These are phyloP conservation scores for Lactarius psammicola DNA, from an alignment of 768 basidiomycete genomes.

Conservation along the genomic window DNA sequence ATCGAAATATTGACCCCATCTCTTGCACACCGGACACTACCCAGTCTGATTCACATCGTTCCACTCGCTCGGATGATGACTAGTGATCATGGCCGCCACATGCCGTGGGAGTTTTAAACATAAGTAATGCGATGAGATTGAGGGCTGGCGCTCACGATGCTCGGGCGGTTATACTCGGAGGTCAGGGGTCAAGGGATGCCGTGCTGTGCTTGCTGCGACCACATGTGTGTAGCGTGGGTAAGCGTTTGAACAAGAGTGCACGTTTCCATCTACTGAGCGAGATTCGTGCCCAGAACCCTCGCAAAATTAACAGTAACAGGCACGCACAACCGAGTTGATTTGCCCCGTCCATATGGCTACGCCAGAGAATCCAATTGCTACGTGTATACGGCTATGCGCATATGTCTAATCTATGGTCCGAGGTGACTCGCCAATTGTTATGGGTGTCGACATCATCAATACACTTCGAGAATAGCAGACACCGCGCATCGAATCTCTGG, in stretches of 20 bases:
- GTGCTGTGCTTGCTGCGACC: conserved; percentile 9
- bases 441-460: conserved; percentile 18
- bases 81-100: not conserved
- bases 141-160: conserved; percentile 3
- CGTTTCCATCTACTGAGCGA: conserved; percentile 8
- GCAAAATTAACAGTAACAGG: conserved; percentile 13
- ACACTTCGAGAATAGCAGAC: conserved; percentile 12
- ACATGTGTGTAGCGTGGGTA: conserved; percentile 11
- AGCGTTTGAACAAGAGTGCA: conserved; percentile 11
- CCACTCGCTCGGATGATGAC: not conserved
- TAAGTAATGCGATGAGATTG: not conserved
- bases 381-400: conserved; percentile 13
- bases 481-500: conserved; percentile 11
- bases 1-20: not conserved
- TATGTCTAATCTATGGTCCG: conserved; percentile 11
- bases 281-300: conserved; percentile 18
- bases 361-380: conserved; percentile 11
- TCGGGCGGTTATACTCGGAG: not conserved
- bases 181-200: conserved; percentile 11
- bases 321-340: not conserved
- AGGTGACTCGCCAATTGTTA: conserved; percentile 21
- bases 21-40: not conserved
- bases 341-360: conserved; percentile 6
- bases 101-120: conserved; percentile 8
- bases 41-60: conserved; percentile 2